Evolutionary conservation across 2,329 filamentous ascomycete species (phyloP), one percentile per base, ranked within the genome.

Genomic region (Sphaerulina vaccinii): DNA sequence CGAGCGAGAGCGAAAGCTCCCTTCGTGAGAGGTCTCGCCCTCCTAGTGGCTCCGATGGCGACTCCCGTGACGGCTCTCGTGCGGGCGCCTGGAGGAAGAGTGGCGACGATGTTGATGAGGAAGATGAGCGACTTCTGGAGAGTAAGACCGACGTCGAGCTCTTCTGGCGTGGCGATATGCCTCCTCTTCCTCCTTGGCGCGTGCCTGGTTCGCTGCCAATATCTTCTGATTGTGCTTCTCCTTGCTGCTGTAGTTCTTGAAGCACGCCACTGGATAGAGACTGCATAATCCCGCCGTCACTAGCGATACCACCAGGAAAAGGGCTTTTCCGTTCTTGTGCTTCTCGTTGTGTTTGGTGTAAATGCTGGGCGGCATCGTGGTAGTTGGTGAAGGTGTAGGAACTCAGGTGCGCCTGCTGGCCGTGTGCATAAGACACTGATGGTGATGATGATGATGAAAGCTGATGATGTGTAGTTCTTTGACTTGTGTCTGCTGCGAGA

Each of bases 231-330:
- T 65, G 11, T 52, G 48, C 42, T 58, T 62, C 55, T 66, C 61
- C 41, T 66, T 67, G 54, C 54, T 58, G 56, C 64, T 67, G 64
- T 64, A 64, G 45, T 64, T 64, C 60, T 68, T 63, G 63, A 69
- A 70, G 51, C 68, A 69, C 47, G 60, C 61, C 39, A 66, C 36
- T 11, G 68, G 68, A 49, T 67, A 66, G 38, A 67, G 39, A 55
- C 66, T 69, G 65, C 68, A 70, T 59, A 66, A 39, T 57, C 61
- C 65, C 18, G 67, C 67, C 21, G 63, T 52, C n/a, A 52, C 56
- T 3, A 69, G 42, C 3, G 65, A 58, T 13, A 58, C 61, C 24
- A 56, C 43, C 29, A 68, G 55, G 51, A 70, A 70, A 21, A 68
- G 59, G 2, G 57, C 61, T 42, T 65, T 64, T 40, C 65, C 65